These are phyloP conservation scores for Coemansia sp. DNA, from an alignment of 192 early-diverging fungal genomes.

Conservation along the genomic window DNA sequence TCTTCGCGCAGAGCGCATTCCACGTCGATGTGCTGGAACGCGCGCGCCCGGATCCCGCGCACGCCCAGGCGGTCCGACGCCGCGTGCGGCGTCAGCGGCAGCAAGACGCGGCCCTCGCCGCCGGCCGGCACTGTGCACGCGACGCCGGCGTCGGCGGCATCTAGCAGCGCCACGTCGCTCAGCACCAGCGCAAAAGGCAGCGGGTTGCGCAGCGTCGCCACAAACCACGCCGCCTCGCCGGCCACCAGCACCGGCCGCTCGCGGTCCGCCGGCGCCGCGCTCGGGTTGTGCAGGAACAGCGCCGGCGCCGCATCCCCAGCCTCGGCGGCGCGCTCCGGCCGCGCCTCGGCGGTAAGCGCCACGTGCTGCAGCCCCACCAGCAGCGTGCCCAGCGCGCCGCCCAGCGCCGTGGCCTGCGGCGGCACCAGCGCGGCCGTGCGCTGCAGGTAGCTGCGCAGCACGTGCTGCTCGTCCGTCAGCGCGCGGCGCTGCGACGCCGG, in stretches of 20 bases:
- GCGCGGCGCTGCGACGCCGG: conserved; percentile 12
- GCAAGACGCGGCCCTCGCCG: conserved; percentile 19
- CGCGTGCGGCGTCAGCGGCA: conserved; percentile 13
- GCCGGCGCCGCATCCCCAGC: neutral
- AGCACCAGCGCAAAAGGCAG: conserved; percentile 42
- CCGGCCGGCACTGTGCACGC: conserved; percentile 22
- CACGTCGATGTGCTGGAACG: conserved; percentile 31
- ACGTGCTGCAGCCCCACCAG: conserved; percentile 38
- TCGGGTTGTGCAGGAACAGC: conserved; percentile 49
- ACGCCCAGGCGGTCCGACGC: conserved; percentile 22
- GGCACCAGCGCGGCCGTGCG: conserved; percentile 19
- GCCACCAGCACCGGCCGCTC: conserved; percentile 16
- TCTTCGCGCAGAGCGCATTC: conserved; percentile 28
- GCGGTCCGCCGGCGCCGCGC: neutral
- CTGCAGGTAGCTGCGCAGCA: conserved; percentile 25
- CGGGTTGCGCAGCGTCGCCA: conserved; percentile 42
- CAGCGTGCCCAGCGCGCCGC: conserved; percentile 23
- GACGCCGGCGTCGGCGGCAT: neutral
- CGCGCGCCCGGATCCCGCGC: conserved; percentile 13
- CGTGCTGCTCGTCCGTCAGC: conserved; percentile 39
- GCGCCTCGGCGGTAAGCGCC: conserved; percentile 8
- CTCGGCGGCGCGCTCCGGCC: conserved; percentile 1
- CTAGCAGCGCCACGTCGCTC: conserved; percentile 14
- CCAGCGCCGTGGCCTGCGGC: conserved; percentile 23
- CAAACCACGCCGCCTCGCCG: conserved; percentile 24